These are phyloP conservation scores for Backusella luteola DNA, from an alignment of 192 early-diverging fungal species.

Conservation along the genomic window DNA sequence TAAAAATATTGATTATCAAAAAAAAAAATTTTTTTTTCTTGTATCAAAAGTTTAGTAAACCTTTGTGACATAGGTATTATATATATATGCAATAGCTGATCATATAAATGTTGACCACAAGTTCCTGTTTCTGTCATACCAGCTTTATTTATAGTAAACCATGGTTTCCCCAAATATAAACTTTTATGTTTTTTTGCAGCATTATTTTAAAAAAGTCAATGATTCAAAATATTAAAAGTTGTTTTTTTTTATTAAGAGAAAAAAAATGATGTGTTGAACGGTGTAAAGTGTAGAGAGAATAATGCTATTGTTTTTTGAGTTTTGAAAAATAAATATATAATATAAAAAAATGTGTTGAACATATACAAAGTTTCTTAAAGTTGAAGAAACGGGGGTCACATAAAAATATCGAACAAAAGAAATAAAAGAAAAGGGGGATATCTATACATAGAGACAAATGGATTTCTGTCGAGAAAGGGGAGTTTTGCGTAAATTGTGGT, in stretches of 20 bases:
- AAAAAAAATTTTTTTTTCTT: neutral
- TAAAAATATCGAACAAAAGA: conserved; percentile 7
- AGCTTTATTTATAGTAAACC: neutral
- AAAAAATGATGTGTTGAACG: conserved; percentile 3
- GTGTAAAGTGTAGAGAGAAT: neutral
- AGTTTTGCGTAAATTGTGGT: neutral
- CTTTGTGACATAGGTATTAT: neutral
- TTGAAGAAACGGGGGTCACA: neutral
- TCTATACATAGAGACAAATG: conserved; percentile 9
- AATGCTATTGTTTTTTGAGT: conserved; percentile 4
- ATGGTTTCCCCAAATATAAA: neutral
- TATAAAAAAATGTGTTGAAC: neutral
- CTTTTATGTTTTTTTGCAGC: neutral
- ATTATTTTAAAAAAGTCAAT: neutral
- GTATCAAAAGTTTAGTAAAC: neutral
- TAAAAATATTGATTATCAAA: neutral
- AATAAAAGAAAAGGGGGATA: conserved; percentile 2
- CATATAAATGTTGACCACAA: neutral
- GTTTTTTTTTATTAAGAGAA: conserved; percentile 1
- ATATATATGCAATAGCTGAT: neutral
- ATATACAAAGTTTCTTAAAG: neutral
- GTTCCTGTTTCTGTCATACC: neutral
- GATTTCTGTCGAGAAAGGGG: neutral
- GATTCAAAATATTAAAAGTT: neutral
- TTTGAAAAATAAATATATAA: neutral